phyloP scores from a whole-genome alignment of 2,329 filamentous ascomycete species.

The Mycocentrospora acerina region DNA sequence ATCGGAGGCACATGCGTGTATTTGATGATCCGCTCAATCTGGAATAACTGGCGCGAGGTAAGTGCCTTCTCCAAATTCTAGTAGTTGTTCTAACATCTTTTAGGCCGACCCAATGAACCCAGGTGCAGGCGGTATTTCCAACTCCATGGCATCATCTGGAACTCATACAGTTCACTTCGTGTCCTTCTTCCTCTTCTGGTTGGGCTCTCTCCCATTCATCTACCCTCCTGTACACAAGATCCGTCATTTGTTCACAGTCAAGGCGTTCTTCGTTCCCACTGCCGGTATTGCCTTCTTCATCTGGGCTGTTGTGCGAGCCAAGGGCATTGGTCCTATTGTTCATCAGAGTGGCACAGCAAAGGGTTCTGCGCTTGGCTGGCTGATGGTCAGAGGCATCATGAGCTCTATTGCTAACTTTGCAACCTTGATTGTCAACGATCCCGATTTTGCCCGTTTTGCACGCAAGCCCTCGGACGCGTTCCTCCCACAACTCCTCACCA shows the following conservation, averaged over 20 bases:
- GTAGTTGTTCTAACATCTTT: constrained; percentile 3
- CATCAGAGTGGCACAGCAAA: constrained; percentile 63
- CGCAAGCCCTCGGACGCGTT: constrained; percentile 72
- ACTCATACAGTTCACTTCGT: constrained; percentile 75
- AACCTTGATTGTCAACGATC: constrained; percentile 76
- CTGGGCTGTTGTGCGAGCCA: constrained; percentile 80
- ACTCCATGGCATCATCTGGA: constrained; percentile 68
- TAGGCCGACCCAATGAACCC: constrained; percentile 6
- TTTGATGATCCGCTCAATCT: constrained; percentile 85
- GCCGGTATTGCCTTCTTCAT: constrained; percentile 86
- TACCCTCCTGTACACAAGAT: constrained; percentile 90
- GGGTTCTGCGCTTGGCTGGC: constrained; percentile 75
- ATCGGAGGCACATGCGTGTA: constrained; percentile 82
- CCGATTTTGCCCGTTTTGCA: constrained; percentile 84
- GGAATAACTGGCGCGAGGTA: constrained; percentile 63
- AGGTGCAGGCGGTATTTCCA: constrained; percentile 55
- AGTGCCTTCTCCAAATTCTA: constrained; percentile 3
- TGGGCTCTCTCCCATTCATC: constrained; percentile 75
- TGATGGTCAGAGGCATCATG: constrained; percentile 84
- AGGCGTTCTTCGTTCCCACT: constrained; percentile 78
- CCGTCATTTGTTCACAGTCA: constrained; percentile 87
- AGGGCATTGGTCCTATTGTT: constrained; percentile 81
- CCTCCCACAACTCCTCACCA: constrained; percentile 70
- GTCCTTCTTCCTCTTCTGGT: constrained; percentile 87
- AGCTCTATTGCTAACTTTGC: constrained; percentile 87